Evolutionary conservation across 176 grass and related monocot species (phyloP).

Genomic region (Aegilops longissima): DNA sequence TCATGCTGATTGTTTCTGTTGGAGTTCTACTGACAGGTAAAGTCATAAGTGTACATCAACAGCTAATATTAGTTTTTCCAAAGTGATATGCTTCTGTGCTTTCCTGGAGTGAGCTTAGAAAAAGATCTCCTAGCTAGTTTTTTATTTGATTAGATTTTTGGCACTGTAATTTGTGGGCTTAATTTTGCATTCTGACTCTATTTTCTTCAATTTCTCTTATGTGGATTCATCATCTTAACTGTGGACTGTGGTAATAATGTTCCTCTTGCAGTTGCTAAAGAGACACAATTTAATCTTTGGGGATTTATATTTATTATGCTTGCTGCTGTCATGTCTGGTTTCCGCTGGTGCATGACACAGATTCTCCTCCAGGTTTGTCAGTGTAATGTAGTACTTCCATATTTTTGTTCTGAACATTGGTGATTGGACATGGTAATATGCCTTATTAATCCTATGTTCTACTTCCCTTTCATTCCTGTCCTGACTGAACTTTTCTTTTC

Average conservation of each 20-base stretch:
- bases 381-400: not conserved
- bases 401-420: not conserved
- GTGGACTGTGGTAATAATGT: conserved; percentile 19
- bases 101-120: not conserved
- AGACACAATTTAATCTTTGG: conserved; percentile 90
- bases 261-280: conserved; percentile 73
- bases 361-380: conserved; percentile 96
- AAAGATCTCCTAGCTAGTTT: conserved; percentile 15
- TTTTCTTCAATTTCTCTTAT: not conserved
- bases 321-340: conserved; percentile 93
- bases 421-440: not conserved
- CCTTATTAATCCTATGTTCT: not conserved
- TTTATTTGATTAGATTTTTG: not conserved
- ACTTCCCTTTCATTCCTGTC: conserved; percentile 4
- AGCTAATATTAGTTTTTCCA: not conserved
- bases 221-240: conserved; percentile 4
- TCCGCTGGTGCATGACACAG: conserved; percentile 97
- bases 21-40: conserved; percentile 96
- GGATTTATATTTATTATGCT: conserved; percentile 99
- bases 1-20: conserved; percentile 81
- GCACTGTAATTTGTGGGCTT: conserved; percentile 1
- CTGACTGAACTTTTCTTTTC: conserved; percentile 28
- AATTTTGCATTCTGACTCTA: not conserved
- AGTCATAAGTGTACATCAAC: conserved; percentile 5
- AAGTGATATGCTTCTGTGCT: conserved; percentile 7